Conservation (phyloP, 805 yeast genomes). For the Schwanniomyces sp. region DNA sequence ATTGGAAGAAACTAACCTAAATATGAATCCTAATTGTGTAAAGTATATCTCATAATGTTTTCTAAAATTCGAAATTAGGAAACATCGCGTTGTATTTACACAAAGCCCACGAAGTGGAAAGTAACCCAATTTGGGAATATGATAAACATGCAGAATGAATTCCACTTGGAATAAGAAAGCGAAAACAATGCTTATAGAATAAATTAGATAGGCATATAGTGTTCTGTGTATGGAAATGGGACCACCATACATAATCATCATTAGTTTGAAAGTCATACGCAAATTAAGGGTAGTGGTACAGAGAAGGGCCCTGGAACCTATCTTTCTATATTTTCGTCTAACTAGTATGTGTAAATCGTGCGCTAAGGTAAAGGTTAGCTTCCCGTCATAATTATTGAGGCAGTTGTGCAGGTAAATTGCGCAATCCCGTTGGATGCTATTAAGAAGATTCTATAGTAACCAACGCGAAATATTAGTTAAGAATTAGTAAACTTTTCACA, state of each 20-base stretch:
- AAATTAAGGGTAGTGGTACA: background rate
- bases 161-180: background rate
- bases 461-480: background rate
- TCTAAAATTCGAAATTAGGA: constrained; percentile 7
- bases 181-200: background rate
- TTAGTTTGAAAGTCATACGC: background rate
- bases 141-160: background rate
- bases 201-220: background rate
- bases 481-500: background rate
- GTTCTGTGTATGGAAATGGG: background rate
- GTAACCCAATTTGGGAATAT: constrained; percentile 1
- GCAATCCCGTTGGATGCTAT: background rate
- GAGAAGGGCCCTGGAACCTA: background rate
- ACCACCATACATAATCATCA: background rate
- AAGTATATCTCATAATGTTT: constrained; percentile 5
- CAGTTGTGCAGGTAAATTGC: background rate
- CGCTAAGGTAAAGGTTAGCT: no score
- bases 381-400: no score
- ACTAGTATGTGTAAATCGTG: no score
- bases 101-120: constrained; percentile 1
- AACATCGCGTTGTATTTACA: constrained; percentile 9
- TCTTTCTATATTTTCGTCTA: no score
- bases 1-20: background rate
- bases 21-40: constrained; percentile 3
- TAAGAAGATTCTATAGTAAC: background rate